Evolutionary conservation across 495 filamentous ascomycete genomes (phyloP).

Genomic region (Clavariopsis aquatica): DNA sequence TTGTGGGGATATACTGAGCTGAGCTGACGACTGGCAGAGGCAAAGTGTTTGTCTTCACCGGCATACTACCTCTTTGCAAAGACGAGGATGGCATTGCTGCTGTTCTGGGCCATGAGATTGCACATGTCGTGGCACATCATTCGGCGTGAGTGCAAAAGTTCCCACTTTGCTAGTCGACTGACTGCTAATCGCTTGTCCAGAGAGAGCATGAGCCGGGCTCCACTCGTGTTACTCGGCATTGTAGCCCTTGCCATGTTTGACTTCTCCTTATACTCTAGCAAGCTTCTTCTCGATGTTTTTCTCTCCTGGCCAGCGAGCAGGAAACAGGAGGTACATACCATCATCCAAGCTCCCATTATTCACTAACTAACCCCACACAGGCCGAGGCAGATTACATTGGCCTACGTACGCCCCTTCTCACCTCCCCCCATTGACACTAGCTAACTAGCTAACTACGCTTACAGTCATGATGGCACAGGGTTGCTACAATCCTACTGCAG

Average conservation of each 20-base stretch:
- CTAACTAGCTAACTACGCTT: too few species aligned
- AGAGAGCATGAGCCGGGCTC: slow-evolving; percentile 68
- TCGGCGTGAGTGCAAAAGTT: slow-evolving; percentile 45
- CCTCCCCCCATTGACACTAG: too few species aligned
- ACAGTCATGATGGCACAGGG: slow-evolving; percentile 66
- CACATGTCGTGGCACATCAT: slow-evolving; percentile 86
- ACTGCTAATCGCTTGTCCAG: slow-evolving; percentile 4
- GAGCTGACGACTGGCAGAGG: slow-evolving; percentile 52
- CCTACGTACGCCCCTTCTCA: slow-evolving; percentile 52
- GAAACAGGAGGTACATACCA: slow-evolving; percentile 55
- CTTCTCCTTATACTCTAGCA: slow-evolving; percentile 51
- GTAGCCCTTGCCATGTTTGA: slow-evolving; percentile 57
- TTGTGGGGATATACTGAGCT: neutral
- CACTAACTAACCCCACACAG: slow-evolving; percentile 35
- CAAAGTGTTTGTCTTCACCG: slow-evolving; percentile 87
- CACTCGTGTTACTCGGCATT: slow-evolving; percentile 58
- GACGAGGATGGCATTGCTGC: slow-evolving; percentile 78
- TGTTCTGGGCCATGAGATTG: slow-evolving; percentile 89
- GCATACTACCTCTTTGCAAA: slow-evolving; percentile 71
- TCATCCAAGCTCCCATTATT: neutral
- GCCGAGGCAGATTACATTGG: slow-evolving; percentile 86
- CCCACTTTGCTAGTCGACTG: neutral
- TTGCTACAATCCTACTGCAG: slow-evolving; percentile 74
- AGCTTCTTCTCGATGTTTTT: slow-evolving; percentile 59
- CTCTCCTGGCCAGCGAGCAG: slow-evolving; percentile 71